Evolutionary conservation across 805 yeast genomes (phyloP).

Genomic region (Jamesozyma jinghongensis): DNA sequence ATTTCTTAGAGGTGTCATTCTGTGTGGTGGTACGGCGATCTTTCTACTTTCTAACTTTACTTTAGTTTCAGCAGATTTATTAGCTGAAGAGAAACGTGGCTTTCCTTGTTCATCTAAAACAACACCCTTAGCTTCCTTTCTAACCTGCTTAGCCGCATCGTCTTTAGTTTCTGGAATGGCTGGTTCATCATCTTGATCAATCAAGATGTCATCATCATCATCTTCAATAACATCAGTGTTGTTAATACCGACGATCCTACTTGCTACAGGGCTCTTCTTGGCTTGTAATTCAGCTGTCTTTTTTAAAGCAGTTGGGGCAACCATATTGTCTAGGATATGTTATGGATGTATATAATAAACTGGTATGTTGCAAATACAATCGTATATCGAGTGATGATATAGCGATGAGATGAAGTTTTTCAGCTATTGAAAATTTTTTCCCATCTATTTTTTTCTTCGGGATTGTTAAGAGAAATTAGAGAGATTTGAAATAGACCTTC

Average conservation of each 20-base stretch:
- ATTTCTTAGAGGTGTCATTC: slow-evolving; percentile 87
- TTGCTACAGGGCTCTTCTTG: slow-evolving; percentile 2
- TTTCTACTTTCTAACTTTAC: slow-evolving; percentile 82
- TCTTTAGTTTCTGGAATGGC: slow-evolving; percentile 17
- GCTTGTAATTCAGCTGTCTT: slow-evolving; percentile 4
- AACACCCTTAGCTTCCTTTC: slow-evolving; percentile 25
- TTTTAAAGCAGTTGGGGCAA: slow-evolving; percentile 35
- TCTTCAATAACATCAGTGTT: slow-evolving; percentile 27
- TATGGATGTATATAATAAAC: not conserved
- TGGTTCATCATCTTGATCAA: slow-evolving; percentile 26
- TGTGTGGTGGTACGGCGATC: slow-evolving; percentile 91
- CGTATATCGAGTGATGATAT: slow-evolving; percentile 8
- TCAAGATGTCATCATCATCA: slow-evolving; percentile 30
- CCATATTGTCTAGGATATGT: slow-evolving; percentile 7
- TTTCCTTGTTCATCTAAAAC: slow-evolving; percentile 72
- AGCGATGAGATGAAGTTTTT: slow-evolving; percentile 29
- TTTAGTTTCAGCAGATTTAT: slow-evolving; percentile 44
- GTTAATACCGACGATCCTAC: slow-evolving; percentile 29
- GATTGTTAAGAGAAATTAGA: not conserved
- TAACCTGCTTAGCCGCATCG: slow-evolving; percentile 17
- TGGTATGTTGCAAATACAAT: not conserved
- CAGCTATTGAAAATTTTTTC: slow-evolving; percentile 13
- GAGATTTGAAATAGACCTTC: not conserved
- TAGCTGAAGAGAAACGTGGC: slow-evolving; percentile 72
- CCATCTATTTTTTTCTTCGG: not conserved